Conservation (phyloP, 495 filamentous ascomycete species). For the Hypomontagnella monticulosa region DNA sequence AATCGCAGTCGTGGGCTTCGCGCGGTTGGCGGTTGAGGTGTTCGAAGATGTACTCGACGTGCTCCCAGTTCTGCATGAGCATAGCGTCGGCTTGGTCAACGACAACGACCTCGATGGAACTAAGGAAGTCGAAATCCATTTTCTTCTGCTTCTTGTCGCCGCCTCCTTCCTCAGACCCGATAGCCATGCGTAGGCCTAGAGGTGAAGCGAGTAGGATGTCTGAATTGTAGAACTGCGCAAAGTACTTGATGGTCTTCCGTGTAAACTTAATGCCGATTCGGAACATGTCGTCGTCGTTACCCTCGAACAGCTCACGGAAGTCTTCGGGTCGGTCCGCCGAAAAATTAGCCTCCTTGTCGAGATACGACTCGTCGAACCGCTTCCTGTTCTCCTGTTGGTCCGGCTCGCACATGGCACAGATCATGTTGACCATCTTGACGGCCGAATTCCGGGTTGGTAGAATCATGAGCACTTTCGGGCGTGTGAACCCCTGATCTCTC, state of each 20-base stretch:
- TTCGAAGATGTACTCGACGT: conserved; percentile 87
- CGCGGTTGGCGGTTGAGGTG: conserved; percentile 92
- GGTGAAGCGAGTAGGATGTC: conserved; percentile 94
- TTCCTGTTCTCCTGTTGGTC: conserved; percentile 97
- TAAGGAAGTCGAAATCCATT: conserved; percentile 88
- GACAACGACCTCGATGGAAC: conserved; percentile 88
- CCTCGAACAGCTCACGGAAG: conserved; percentile 88
- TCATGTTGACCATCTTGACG: conserved; percentile 75
- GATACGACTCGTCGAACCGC: conserved; percentile 84
- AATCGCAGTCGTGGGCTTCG: conserved; percentile 93
- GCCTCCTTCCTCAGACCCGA: conserved; percentile 71
- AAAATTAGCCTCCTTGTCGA: conserved; percentile 69
- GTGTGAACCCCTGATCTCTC: conserved; percentile 94
- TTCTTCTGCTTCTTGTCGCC: conserved; percentile 66
- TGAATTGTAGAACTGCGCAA: conserved; percentile 93
- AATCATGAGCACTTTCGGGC: conserved; percentile 90
- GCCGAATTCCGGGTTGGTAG: conserved; percentile 88
- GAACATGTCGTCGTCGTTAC: conserved; percentile 98
- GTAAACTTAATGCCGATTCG: conserved; percentile 93
- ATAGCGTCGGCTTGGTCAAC: conserved; percentile 93
- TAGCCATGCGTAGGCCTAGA: conserved; percentile 86
- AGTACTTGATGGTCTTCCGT: conserved; percentile 92
- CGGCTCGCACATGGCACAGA: conserved; percentile 75
- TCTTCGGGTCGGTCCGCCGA: conserved; percentile 82
- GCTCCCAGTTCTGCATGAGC: conserved; percentile 98